phyloP scores from a whole-genome alignment of 768 basidiomycete genomes.

The Termitomyces heimii region DNA sequence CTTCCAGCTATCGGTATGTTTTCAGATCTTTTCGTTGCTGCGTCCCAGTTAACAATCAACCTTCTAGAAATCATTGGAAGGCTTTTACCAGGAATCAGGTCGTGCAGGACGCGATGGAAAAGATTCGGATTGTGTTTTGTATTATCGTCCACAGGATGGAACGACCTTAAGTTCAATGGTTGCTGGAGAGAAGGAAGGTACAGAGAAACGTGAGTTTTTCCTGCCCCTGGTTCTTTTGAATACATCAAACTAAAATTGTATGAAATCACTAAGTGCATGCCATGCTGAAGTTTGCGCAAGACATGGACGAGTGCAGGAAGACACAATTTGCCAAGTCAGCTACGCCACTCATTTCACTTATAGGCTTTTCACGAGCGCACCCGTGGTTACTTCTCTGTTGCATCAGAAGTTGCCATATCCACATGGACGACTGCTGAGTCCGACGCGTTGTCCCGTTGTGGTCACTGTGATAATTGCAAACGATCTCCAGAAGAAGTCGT shows the following conservation, averaged over 20 bases:
- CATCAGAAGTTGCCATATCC: too few species aligned
- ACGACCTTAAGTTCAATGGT: conserved; percentile 53
- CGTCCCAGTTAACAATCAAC: neutral
- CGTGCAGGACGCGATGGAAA: conserved; percentile 89
- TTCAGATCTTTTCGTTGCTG: too few species aligned
- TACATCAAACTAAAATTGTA: neutral
- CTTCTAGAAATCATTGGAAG: conserved; percentile 76
- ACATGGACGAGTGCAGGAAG: conserved; percentile 76
- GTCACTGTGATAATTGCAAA: conserved; percentile 89
- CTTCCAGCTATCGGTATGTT: conserved; percentile 24
- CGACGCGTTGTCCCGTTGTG: conserved; percentile 61
- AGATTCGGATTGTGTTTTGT: conserved; percentile 84
- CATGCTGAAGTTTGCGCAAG: conserved; percentile 77
- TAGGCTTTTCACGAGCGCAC: neutral
- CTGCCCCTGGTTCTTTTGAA: neutral
- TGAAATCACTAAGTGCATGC: conserved; percentile 49
- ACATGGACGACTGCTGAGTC: too few species aligned
- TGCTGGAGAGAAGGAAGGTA: conserved; percentile 50
- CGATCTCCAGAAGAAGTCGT: conserved; percentile 47
- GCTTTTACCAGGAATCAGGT: conserved; percentile 92
- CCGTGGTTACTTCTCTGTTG: conserved; percentile 75
- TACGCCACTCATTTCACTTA: neutral
- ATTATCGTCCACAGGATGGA: conserved; percentile 75
- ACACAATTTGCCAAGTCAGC: conserved; percentile 75
- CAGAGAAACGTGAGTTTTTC: conserved; percentile 47